Evolutionary conservation across 2,329 filamentous ascomycete genomes (phyloP), one percentile per base, ranked within the genome.

Genomic region (Colletotrichum costaricense): DNA sequence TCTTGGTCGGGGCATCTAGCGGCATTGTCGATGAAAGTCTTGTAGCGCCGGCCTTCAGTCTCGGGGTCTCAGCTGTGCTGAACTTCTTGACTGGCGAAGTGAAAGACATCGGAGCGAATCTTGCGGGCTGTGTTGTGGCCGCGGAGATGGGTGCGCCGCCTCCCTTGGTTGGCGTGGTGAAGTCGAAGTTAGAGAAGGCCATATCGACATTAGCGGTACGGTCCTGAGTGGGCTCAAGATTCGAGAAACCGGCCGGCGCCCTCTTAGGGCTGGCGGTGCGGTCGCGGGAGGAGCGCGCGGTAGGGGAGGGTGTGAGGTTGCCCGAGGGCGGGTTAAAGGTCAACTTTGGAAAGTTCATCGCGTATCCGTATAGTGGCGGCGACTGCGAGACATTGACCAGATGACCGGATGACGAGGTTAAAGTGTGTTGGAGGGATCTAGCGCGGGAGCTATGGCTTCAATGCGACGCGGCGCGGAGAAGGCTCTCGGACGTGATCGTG

Each of bases 131-230:
- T 46, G 67, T 33, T 12, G 70, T 73, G n/a, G 70, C 70, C 55
- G 65, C 64, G 19, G 70, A 60, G 9, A 55, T 57, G 16, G 60
- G 70, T 30, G 70, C 52, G 56, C 42, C 58, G 26, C 56, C 26
- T 35, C 54, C 14, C 70, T 70, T 70, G n/a, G 67, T 70, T 49
- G 70, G 70, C 59, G 70, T 73, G 59, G 60, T 56, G 60, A 73
- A 70, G 6, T 33, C 56, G n/a, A 73, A 22, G 19, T 49, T 33
- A 26, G 42, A 28, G 35, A 65, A 60, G 33, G 67, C 42, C 60
- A 60, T 60, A 2, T n/a, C 35, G 55, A 46, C 33, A 5, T 70
- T 70, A 22, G 38, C 38, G 38, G 38, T 42, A 42, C 46, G 67
- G 19, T 65, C 60, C 22, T 42, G 55, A 4, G 59, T 26, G 33